Evolutionary conservation across 257 asterid genomes (phyloP).

Genomic region (Echites panduratus): DNA sequence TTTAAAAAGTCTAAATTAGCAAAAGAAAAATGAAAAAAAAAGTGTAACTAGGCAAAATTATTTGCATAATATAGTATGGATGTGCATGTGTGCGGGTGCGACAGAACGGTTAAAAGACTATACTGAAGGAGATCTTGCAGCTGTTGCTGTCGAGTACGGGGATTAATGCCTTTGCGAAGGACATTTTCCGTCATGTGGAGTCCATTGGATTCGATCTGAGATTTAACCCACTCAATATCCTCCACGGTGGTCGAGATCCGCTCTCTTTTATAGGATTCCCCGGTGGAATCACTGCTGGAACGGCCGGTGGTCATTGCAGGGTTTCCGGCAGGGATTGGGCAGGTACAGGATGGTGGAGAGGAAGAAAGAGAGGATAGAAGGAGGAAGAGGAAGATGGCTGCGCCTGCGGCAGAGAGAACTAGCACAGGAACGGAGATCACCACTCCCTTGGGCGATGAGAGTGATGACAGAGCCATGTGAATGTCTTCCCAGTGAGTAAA

Average conservation of each 20-base stretch:
- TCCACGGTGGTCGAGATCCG: slow-evolving; percentile 53
- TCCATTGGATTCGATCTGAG: slow-evolving; percentile 68
- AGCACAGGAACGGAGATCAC: slow-evolving; percentile 66
- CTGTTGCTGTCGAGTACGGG: slow-evolving; percentile 88
- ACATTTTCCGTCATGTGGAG: slow-evolving; percentile 80
- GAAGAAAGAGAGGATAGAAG: slow-evolving; percentile 40
- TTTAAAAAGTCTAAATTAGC: not conserved
- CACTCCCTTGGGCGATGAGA: slow-evolving; percentile 49
- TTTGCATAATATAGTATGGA: not conserved
- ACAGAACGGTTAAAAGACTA: not conserved
- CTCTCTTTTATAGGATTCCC: slow-evolving; percentile 8
- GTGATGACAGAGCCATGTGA: not conserved
- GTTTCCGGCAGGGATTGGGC: slow-evolving; percentile 26
- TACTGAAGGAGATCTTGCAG: slow-evolving; percentile 70
- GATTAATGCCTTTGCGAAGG: slow-evolving; percentile 92
- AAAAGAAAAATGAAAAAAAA: not conserved
- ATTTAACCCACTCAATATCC: slow-evolving; percentile 72
- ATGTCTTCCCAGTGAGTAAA: not conserved
- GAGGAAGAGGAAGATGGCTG: slow-evolving; percentile 45
- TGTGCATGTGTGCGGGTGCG: too few species aligned
- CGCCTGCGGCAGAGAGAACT: slow-evolving; percentile 44
- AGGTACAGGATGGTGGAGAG: slow-evolving; percentile 46
- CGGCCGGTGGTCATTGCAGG: not conserved
- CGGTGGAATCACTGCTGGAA: not conserved
- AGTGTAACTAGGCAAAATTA: not conserved